Base-by-base conservation (phyloP, 345 rosid species). In the Schrenkiella parvula region DNA sequence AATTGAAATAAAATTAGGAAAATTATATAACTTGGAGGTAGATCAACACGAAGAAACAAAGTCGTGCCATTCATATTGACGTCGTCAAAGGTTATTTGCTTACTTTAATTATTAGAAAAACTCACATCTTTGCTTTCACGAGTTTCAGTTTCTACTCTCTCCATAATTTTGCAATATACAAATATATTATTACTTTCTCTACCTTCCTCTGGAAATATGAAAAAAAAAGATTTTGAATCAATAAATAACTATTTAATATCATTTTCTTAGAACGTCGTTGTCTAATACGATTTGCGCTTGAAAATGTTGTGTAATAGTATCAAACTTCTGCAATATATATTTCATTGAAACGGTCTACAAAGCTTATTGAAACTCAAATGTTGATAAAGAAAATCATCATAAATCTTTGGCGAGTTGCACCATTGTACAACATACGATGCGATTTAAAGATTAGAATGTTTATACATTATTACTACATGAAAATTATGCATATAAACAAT, bases 21-120 rank as follows among this genome's bases (percentile, higher is more conserved):
- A 63, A 15, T 42, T 21, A n/a, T 52, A 13, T 51, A 63, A 37
- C 17, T 43, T 25, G 44, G 44, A 55, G 28, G 65, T 54, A 22
- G 28, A 72, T 51, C 31, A 42, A 56, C 26, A 56, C 62, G 42
- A 56, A 56, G 58, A 73, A 55, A 58, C 65, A 44, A 73, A 64
- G 66, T 64, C 65, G 57, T 35, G 64, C 47, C 57, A 43, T 64
- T 46, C 65, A 32, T 62, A 44, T 25, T 53, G 46, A 8, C 18
- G 64, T 63, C 64, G 56, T 72, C 71, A 63, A 54, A 34, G 41
- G 38, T 23, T 34, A 53, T 53, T 63, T 63, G 47, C 64, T 22
- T 31, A 18, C 5, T 42, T 18, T 47, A 19, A 56, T 74, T 54
- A 41, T 60, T 50, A 58, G 68, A 67, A 74, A 55, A 67, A 13